phyloP scores from a whole-genome alignment of 306 rosid species.

The Canavalia ensiformis region DNA sequence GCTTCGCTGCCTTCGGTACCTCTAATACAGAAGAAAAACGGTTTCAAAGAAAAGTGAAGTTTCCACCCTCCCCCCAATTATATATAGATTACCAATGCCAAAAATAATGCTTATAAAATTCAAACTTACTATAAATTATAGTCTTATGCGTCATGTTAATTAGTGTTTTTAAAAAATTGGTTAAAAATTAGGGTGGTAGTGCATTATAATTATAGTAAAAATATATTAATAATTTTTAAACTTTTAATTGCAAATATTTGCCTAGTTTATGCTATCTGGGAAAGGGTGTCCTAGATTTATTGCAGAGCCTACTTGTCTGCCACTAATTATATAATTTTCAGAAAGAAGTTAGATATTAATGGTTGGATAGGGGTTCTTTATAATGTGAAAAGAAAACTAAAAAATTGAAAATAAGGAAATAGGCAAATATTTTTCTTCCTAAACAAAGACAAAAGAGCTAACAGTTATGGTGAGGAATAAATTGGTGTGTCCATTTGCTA shows the following conservation, averaged over 20 bases:
- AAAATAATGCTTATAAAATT: neutral
- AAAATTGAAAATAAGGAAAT: neutral
- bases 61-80: neutral
- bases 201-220: too few species aligned
- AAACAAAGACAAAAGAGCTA: slow-evolving; percentile 7
- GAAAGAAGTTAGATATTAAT: slow-evolving; percentile 8
- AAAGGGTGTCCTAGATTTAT: slow-evolving; percentile 37
- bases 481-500: neutral
- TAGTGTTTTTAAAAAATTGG: too few species aligned
- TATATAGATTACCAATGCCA: neutral
- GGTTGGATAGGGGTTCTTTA: slow-evolving; percentile 15
- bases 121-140: neutral
- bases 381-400: neutral
- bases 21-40: neutral
- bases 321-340: neutral
- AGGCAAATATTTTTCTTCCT: slow-evolving; percentile 8
- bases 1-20: slow-evolving; percentile 24
- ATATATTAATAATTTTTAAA: too few species aligned
- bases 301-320: slow-evolving; percentile 32
- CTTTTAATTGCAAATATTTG: too few species aligned
- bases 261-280: neutral
- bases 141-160: too few species aligned
- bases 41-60: neutral
- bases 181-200: too few species aligned
- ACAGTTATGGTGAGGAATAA: neutral